Base-by-base conservation (phyloP, 441 rosid species). In the Caryocar brasiliense region DNA sequence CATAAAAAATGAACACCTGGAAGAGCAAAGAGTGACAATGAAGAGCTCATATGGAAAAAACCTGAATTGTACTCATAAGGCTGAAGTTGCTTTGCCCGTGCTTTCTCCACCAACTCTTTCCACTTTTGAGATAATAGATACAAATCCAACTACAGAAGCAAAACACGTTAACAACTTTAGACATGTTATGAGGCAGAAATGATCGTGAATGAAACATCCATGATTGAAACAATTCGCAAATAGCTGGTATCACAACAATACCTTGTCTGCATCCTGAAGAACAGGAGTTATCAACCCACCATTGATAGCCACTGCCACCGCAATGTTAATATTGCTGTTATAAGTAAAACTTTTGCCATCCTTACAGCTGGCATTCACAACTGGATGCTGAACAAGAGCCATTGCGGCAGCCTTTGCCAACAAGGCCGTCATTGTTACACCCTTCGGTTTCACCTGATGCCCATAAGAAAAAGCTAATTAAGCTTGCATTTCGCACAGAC, bases 281-380 rank as follows among this genome's bases (percentile, higher is more conserved):
- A 92, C 95, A 59, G 97, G 99, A 18, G 99, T 92, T 34, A 92
- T 92, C 79, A 92, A 56, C 14, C 99, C 95, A 10, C 99, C 99
- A 66, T 82, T 75, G 56, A 88, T 78, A 19, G 99, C 97, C 59
- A 92, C 99, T 0, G 99, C 99, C 21, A 92, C 95, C 0, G 97
- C 97, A 45, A 92, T 72, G 82, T 88, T 88, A 47, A 88, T 76
- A 52, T 49, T 85, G 56, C 66, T 61, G 48, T 85, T 88, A 62
- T 85, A 77, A 25, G 74, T 74, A 64, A 85, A 85, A 62, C 86
- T 81, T 71, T 80, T 91, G 8, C 98, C 96, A 64, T 86, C 93
- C 71, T 79, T 92, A 36, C 97, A 92, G 66, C 77, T 74, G 2
- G 99, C 76, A 21, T 88, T 92, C 49, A 92, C 95, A 54, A 92